phyloP scores from a whole-genome alignment of 441 rosid genomes.

The Corymbia citriodora region DNA sequence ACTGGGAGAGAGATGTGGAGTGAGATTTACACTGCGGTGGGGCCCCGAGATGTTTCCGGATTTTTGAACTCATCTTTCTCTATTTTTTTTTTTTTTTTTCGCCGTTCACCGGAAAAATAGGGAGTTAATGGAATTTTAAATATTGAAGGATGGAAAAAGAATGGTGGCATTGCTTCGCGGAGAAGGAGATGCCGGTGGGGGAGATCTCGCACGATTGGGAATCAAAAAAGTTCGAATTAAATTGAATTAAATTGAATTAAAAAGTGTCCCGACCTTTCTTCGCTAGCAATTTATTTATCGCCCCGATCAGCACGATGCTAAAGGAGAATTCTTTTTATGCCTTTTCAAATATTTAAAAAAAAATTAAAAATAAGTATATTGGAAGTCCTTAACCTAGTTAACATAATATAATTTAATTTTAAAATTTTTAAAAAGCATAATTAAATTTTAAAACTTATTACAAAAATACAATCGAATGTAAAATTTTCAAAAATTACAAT shows the following conservation, averaged over 20 bases:
- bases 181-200: not conserved
- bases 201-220: not conserved
- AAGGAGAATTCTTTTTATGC: not conserved
- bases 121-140: not conserved
- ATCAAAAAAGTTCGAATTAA: not conserved
- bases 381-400: too few relatives aligned
- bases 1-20: not conserved
- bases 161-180: not conserved
- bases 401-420: too few relatives aligned
- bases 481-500: too few relatives aligned
- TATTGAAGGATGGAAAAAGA: not conserved
- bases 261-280: not conserved
- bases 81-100: accelerated
- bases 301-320: not conserved
- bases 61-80: not conserved
- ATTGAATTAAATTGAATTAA: not conserved
- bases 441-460: too few relatives aligned
- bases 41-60: not conserved
- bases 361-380: too few relatives aligned
- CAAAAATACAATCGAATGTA: too few relatives aligned
- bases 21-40: not conserved
- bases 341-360: not conserved
- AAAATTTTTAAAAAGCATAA: too few relatives aligned
- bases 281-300: not conserved
- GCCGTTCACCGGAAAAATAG: not conserved